Base-by-base conservation (phyloP, 1,284 basidiomycete species). In the Fistulinella staudtii region DNA sequence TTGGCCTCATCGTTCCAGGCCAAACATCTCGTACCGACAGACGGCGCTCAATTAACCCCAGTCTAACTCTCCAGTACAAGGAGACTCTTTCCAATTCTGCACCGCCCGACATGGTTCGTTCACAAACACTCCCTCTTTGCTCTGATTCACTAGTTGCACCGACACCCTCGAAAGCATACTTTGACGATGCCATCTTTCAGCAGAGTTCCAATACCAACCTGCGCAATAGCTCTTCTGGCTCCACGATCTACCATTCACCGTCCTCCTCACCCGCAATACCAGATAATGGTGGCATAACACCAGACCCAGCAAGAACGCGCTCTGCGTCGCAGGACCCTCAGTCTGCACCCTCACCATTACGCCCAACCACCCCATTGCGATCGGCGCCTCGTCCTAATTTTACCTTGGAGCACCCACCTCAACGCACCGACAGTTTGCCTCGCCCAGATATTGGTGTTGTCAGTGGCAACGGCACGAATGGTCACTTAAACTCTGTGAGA, bases 11-110 rank as follows among this genome's bases (percentile, higher is more conserved):
- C 15, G 54, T 65, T 8, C 64, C 67, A 8, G 50, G 50, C 15
- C 53, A 52, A 7, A 60, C 61, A 0, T 58, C 68, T 9, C 60
- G 67, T 20, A 52, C 57, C 7, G 67, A 68, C 33, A 72, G 60
- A 43, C 65, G 73, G 4, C 64, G 65, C 10, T 74, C 69, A n/a
- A 70, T 72, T 37, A 72, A 69, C 41, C 74, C 75, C 5, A 62
- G 57, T 27, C 47, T 70, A n/a, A 56, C 57, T 25, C 54, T 56
- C 51, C 63, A 57, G 27, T 60, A 52, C 47, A 66, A 68, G 44
- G 63, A 62, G 41, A 41, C 56, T 37, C 20, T 46, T 28, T 53
- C 55, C 37, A 57, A 63, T 28, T 55, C 68, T 35, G 66, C 67
- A 13, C 67, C 67, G 13, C 57, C 63, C 22, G 66, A 69, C 8